A percentile compares a stretch with the other conserved stretches of the same genome.
Conservation (phyloP, 805 yeast species). For the Saturnispora dispora region DNA sequence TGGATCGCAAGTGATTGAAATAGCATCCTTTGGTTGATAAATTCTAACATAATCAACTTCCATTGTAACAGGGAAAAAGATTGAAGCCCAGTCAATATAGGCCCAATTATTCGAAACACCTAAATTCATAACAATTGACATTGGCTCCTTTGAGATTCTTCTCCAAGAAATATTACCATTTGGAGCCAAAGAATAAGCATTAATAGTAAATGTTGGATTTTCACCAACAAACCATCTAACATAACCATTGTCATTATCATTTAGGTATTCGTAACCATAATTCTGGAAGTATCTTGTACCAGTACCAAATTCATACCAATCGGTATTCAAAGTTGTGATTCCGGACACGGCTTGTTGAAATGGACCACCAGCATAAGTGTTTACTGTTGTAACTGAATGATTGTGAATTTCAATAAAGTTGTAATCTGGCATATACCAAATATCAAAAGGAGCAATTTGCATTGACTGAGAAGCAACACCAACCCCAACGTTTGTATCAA, state of each 20-base stretch:
- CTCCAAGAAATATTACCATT: conserved; percentile 88
- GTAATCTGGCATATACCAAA: conserved; percentile 91
- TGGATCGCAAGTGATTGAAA: conserved; percentile 78
- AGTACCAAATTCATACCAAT: conserved; percentile 70
- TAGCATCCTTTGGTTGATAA: conserved; percentile 70
- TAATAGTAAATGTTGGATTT: conserved; percentile 63
- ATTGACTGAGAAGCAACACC: conserved; percentile 87
- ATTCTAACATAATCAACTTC: conserved; percentile 78
- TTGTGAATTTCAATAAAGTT: conserved; percentile 68
- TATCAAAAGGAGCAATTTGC: conserved; percentile 89
- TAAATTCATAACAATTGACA: conserved; percentile 79
- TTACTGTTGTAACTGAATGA: conserved; percentile 63
- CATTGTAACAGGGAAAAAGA: conserved; percentile 71
- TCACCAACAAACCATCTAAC: conserved; percentile 82
- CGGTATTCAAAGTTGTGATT: conserved; percentile 62
- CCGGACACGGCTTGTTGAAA: conserved; percentile 89
- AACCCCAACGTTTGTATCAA: conserved; percentile 37
- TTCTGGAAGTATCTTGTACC: conserved; percentile 50
- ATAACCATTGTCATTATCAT: conserved; percentile 65
- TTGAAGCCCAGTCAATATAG: conserved; percentile 79
- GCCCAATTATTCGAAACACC: conserved; percentile 93
- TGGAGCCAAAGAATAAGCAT: conserved; percentile 72
- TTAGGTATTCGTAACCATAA: conserved; percentile 69
- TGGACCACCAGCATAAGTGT: conserved; percentile 87
- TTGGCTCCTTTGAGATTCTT: conserved; percentile 78